Evolutionary conservation across 768 basidiomycete species (phyloP), one percentile per base, ranked within the genome.

Genomic region (Amanita pallidorosea): DNA sequence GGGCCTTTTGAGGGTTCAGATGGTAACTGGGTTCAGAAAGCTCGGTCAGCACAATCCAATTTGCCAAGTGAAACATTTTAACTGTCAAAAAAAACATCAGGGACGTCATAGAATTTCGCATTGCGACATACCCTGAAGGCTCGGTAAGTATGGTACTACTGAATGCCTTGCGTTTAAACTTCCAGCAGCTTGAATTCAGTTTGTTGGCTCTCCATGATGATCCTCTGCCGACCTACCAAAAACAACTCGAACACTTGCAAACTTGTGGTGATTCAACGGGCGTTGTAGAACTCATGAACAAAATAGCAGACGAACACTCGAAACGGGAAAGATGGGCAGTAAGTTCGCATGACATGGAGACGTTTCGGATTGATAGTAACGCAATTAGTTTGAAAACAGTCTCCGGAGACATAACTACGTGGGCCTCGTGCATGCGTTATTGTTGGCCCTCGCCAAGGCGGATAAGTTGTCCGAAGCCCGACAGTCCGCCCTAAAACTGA

Each of bases 61-160:
- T 22, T 53, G 42, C 8, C 52, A 44, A 49, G 40, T 22, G 27
- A 36, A 55, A 50, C 34, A 37, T 50, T 49, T 49, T 51, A 45
- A 56, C 60, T 53, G 61, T 62, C 45, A 57, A 49, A 55, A 29
- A 44, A 31, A 49, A 35, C 49, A 33, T 53, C 57, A 90, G 88
- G 59, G 83, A 85, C 56, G 86, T 86, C 22, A 89, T 98, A 47
- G 86, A 95, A 65, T 71, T 73, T 23, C 79, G 95, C 55, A 99
- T 99, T 68, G 80, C 76, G 18, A 94, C 89, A 9, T 95, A 99
- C 66, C 92, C 92, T 8, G 66, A 78, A 17, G 92, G 88, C 56
- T 83, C 93, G 54, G 91, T 96, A 68, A 60, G 86, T 73, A 38
- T 34, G 17, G n/a, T 31, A 5, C 18, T 41, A 13, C 23, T 23